Evolutionary conservation across 2,329 filamentous ascomycete genomes (phyloP).

Genomic region (Alternaria postmessia): DNA sequence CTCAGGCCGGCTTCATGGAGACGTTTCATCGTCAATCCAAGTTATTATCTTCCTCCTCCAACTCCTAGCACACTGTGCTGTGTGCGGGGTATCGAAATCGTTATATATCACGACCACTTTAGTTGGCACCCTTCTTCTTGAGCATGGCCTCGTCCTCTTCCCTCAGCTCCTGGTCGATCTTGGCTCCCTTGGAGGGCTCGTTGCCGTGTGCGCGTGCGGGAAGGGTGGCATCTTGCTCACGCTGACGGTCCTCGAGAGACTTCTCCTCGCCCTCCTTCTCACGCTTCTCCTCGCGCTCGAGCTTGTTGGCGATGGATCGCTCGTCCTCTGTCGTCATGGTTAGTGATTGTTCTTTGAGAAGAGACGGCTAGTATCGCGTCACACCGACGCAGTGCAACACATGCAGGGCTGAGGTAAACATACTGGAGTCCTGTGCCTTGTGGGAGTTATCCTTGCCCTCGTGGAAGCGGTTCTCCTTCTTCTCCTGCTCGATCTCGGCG

Average conservation of each 20-base stretch:
- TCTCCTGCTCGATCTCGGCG: conserved; percentile 61
- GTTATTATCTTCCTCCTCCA: conserved; percentile 17
- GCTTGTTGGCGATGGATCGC: conserved; percentile 74
- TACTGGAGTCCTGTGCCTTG: conserved; percentile 75
- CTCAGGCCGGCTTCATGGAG: conserved; percentile 11
- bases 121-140: conserved; percentile 64
- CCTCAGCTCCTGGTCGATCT: conserved; percentile 73
- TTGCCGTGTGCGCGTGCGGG: conserved; percentile 73
- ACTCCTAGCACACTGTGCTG: conserved; percentile 11
- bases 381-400: not conserved
- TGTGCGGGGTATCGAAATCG: conserved; percentile 21
- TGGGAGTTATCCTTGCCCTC: conserved; percentile 78
- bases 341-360: conserved; percentile 1
- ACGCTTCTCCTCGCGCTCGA: conserved; percentile 68
- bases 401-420: conserved; percentile 29
- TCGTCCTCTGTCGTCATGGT: conserved; percentile 67
- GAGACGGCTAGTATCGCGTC: not conserved
- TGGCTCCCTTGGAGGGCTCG: conserved; percentile 74
- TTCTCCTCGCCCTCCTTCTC: conserved; percentile 52
- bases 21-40: conserved; percentile 18
- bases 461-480: conserved; percentile 68
- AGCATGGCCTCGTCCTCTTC: conserved; percentile 73
- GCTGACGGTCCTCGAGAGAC: conserved; percentile 47
- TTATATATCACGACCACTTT: conserved; percentile 15
- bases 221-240: conserved; percentile 67